phyloP scores from a whole-genome alignment of 345 rosid genomes.

The Sisymbrium irio region DNA sequence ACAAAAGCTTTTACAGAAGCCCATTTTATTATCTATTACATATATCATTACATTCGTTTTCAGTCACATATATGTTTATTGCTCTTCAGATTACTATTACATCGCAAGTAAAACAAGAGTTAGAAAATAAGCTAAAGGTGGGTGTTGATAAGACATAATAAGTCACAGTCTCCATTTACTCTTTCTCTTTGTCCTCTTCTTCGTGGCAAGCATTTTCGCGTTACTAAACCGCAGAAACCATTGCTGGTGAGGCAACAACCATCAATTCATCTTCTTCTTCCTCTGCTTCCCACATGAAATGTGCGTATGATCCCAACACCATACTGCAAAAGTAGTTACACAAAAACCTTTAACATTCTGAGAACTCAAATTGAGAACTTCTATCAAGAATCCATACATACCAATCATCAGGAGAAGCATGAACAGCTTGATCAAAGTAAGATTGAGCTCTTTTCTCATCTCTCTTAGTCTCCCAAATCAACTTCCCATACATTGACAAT shows the following conservation, averaged over 20 bases:
- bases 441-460: conserved; percentile 59
- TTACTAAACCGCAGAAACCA: conserved; percentile 42
- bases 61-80: conserved; percentile 3
- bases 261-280: conserved; percentile 40
- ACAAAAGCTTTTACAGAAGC: conserved; percentile 8
- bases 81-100: conserved; percentile 12
- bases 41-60: conserved; percentile 3
- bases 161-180: neutral
- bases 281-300: conserved; percentile 89
- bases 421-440: conserved; percentile 71
- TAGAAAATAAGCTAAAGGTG: too few species aligned
- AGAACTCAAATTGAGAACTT: neutral
- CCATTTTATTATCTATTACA: conserved; percentile 5
- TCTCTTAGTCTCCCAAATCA: conserved; percentile 70
- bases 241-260: conserved; percentile 23
- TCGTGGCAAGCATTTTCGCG: neutral
- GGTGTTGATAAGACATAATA: neutral
- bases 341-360: neutral
- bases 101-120: conserved; percentile 18
- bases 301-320: conserved; percentile 82
- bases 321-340: conserved; percentile 44
- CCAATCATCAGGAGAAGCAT: conserved; percentile 76
- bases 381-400: conserved; percentile 8
- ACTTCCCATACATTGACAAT: conserved; percentile 62
- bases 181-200: neutral